Conservation (phyloP, 306 rosid genomes). For the Erythrophleum fordii region DNA sequence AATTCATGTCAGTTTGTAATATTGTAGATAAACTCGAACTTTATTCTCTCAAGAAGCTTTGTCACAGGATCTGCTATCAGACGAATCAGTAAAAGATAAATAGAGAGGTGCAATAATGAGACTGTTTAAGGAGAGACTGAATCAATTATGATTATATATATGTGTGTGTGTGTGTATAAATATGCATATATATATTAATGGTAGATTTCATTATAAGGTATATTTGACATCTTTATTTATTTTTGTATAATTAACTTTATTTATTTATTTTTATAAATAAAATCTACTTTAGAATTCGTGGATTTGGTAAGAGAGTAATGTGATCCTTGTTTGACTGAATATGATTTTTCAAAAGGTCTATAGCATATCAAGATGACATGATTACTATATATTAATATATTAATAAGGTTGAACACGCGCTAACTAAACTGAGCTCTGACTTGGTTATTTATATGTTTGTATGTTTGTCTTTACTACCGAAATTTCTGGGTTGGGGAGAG, state of each 20-base stretch:
- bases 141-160: too few relatives aligned
- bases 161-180: too few relatives aligned
- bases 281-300: background rate
- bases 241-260: background rate
- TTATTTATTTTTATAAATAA: background rate
- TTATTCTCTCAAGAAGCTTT: too few relatives aligned
- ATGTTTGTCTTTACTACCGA: constrained; percentile 16
- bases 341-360: background rate
- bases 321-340: background rate
- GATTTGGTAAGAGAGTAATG: background rate
- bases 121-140: too few relatives aligned
- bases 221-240: background rate
- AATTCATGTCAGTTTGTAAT: too few relatives aligned
- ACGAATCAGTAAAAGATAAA: too few relatives aligned
- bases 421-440: background rate
- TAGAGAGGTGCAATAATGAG: too few relatives aligned
- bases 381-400: background rate
- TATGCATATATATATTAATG: too few relatives aligned
- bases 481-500: constrained; percentile 13
- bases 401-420: background rate
- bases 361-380: background rate
- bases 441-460: background rate
- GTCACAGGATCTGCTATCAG: too few relatives aligned
- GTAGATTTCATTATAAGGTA: too few relatives aligned
- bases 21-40: too few relatives aligned